Percentiles rank a stretch among this genome's conserved stretches.
phyloP scores from a whole-genome alignment of 768 basidiomycete genomes.

The Neoboletus subvelutipes region DNA sequence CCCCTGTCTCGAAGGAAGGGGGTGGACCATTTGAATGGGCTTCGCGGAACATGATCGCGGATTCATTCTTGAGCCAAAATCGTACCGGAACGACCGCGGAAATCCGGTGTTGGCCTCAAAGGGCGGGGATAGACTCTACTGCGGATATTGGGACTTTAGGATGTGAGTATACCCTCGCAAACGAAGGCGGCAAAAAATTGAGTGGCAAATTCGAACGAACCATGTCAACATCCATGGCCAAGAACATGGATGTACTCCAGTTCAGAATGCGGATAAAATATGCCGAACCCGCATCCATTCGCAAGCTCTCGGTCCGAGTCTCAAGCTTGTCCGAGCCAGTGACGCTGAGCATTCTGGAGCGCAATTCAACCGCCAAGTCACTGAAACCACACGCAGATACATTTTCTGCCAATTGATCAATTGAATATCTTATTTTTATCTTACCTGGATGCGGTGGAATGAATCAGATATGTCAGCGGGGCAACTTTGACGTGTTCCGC shows the following conservation, averaged over 20 bases:
- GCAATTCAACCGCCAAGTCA: background rate
- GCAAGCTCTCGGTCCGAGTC: background rate
- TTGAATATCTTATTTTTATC: background rate
- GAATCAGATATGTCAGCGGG: background rate
- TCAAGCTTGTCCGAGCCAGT: no score
- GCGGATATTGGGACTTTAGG: background rate
- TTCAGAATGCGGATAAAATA: no score
- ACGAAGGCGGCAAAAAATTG: background rate
- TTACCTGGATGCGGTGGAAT: background rate
- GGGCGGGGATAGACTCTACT: background rate
- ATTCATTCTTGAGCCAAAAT: background rate
- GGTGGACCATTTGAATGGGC: background rate
- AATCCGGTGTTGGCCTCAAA: background rate
- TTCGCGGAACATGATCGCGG: constrained; percentile 5
- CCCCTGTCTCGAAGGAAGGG: constrained; percentile 6
- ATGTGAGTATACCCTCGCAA: background rate
- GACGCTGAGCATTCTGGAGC: background rate
- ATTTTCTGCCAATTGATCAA: background rate
- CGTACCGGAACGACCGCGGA: background rate
- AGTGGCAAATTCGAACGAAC: background rate
- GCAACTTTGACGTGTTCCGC: background rate
- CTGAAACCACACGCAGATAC: background rate
- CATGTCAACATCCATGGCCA: background rate
- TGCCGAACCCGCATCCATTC: background rate
- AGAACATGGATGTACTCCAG: background rate